Evolutionary conservation across 2,329 filamentous ascomycete genomes (phyloP), one percentile per base, ranked within the genome.

Genomic region (Reticulascus tulasneorum): DNA sequence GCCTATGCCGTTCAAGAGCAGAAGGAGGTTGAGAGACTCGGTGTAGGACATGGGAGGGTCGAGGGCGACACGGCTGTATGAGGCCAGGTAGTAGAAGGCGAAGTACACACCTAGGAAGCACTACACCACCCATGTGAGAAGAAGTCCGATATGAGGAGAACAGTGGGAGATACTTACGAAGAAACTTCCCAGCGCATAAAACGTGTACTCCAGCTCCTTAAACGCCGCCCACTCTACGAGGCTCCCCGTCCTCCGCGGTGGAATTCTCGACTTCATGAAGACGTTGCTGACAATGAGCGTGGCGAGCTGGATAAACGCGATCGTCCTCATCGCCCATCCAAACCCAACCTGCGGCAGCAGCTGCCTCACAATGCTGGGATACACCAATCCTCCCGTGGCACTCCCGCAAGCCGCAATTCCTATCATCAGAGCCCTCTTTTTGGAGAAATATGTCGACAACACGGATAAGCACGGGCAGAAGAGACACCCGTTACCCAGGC

Each of bases 391-490:
- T 9, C 77, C 77, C 9, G 81, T 68, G 15, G 71, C 74, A 34
- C 71, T 75, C 9, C 82, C 82, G 16, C 68, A 67, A 1, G 79
- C 77, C 2, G 73, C 67, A 15, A 84, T 56, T 11, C 81, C 82
- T 33, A 84, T 71, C 9, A 75, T 80, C 3, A 85, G 56, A 1
- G 73, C 70, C 29, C 77, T 67, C 42, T 66, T 72, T 28, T 60
- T 67, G 36, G 60, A 62, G 50, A 84, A 86, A 48, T 86, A 86
- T 9, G 82, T 81, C 5, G 80, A 75, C 3, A 86, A 61, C 4
- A 83, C 72, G 2, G 82, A 75, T 21, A 86, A 68, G 26, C 72
- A 67, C 0, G 83, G 77, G 30, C 79, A 74, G 56, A 83, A 86
- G 6, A 85, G 57, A 42, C 69, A 77, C 6, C 81, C 81, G 37